A percentile compares a stretch with the other conserved stretches of the same genome.
Conservation (phyloP, 2,329 filamentous ascomycete species). For the Colletotrichum tropicicola region DNA sequence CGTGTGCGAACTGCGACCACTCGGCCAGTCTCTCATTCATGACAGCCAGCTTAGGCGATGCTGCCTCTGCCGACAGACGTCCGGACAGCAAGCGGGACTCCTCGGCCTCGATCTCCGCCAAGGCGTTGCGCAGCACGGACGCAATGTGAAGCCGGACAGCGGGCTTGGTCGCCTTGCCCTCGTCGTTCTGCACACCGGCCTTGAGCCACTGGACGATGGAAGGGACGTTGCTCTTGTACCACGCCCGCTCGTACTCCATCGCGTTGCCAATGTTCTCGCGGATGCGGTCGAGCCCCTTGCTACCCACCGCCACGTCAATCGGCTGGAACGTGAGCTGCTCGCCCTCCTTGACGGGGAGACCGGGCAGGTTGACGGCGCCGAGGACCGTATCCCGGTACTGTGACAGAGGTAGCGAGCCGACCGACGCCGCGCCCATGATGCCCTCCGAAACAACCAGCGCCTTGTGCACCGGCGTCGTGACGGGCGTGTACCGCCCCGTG, state of each 20-base stretch:
- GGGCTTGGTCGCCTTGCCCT: constrained; percentile 64
- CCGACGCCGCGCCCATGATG: constrained; percentile 70
- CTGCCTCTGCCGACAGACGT: constrained; percentile 38
- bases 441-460: constrained; percentile 79
- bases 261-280: constrained; percentile 76
- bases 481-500: constrained; percentile 70
- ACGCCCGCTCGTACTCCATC: constrained; percentile 76
- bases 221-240: constrained; percentile 77
- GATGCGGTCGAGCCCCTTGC: constrained; percentile 71
- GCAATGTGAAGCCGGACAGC: constrained; percentile 72
- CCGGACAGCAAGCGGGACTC: constrained; percentile 49
- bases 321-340: constrained; percentile 56
- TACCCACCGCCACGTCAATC: constrained; percentile 72
- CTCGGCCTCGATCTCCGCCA: constrained; percentile 59
- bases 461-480: constrained; percentile 86
- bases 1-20: constrained; percentile 85
- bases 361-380: constrained; percentile 67
- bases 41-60: constrained; percentile 49
- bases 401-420: constrained; percentile 52
- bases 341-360: constrained; percentile 47
- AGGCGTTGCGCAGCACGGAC: constrained; percentile 69
- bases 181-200: constrained; percentile 47
- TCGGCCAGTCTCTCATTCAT: constrained; percentile 69
- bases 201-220: constrained; percentile 73
- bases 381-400: constrained; percentile 53